phyloP scores from a whole-genome alignment of 768 basidiomycete species.

The Boletellus emodensis region DNA sequence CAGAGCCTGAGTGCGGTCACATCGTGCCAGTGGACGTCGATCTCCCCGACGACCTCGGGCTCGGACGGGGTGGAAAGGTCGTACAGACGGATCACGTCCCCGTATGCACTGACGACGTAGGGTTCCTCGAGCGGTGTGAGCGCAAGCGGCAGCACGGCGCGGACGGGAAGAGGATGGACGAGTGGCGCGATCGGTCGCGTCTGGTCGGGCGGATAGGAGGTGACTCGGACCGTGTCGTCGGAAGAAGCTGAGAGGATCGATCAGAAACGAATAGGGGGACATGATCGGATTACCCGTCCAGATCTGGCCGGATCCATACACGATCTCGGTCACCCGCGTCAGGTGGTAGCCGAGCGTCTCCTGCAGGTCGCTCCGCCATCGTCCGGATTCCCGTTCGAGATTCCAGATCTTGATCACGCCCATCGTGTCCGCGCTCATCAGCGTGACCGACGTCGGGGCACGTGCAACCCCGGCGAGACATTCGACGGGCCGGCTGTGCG shows the following conservation, averaged over 20 bases:
- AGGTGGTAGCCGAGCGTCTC: constrained; percentile 70
- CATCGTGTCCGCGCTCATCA: constrained; percentile 92
- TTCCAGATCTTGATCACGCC: constrained; percentile 84
- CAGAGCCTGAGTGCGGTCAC: constrained; percentile 74
- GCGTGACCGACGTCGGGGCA: constrained; percentile 43
- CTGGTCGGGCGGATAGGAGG: constrained; percentile 39
- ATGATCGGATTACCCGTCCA: constrained; percentile 74
- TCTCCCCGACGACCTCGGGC: constrained; percentile 64
- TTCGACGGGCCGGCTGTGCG: constrained; percentile 87
- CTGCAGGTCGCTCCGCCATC: constrained; percentile 50
- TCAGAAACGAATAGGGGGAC: constrained; percentile 1
- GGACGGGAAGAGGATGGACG: constrained; percentile 60
- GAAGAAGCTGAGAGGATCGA: constrained; percentile 60
- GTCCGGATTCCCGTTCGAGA: constrained; percentile 42
- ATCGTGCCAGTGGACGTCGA: constrained; percentile 91
- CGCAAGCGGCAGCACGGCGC: constrained; percentile 65
- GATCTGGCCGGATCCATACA: constrained; percentile 62
- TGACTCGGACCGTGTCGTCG: constrained; percentile 77
- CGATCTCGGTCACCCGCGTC: constrained; percentile 76
- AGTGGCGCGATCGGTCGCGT: constrained; percentile 48
- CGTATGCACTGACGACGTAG: constrained; percentile 77
- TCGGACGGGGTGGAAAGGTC: constrained; percentile 68
- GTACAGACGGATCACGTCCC: constrained; percentile 78
- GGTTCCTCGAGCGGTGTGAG: constrained; percentile 64
- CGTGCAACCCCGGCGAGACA: constrained; percentile 55